Evolutionary conservation across 352 stramenopile genomes (phyloP).

Genomic region (Blastocystis sp.): DNA sequence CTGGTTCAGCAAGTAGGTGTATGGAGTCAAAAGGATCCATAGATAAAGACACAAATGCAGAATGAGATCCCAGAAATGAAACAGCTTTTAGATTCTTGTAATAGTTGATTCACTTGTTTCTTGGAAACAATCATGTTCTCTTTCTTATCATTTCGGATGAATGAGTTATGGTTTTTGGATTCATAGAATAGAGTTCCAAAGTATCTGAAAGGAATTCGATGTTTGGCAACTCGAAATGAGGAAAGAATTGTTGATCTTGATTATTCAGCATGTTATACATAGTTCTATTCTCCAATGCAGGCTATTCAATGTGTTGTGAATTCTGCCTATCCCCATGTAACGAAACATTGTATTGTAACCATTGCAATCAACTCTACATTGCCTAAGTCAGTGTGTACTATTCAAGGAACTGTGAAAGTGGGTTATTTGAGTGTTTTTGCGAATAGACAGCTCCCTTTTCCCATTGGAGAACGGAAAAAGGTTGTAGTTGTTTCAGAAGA

Average conservation of each 20-base stretch:
- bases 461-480: not conserved
- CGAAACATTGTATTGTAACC: not conserved
- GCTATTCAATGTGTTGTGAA: not conserved
- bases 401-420: not conserved
- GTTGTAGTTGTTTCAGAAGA: conserved; percentile 1
- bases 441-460: not conserved
- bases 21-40: not conserved
- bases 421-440: not conserved
- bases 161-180: not conserved
- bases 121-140: not conserved
- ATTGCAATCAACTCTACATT: not conserved
- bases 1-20: not conserved
- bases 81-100: not conserved
- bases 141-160: not conserved
- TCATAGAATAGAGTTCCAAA: not conserved
- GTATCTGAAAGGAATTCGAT: not conserved
- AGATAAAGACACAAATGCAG: not conserved
- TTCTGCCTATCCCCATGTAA: not conserved
- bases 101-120: not conserved
- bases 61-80: conserved; percentile 10
- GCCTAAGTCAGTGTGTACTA: not conserved
- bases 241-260: not conserved
- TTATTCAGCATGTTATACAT: not conserved
- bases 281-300: conserved; percentile 18
- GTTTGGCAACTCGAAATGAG: not conserved